phyloP scores from a whole-genome alignment of 768 basidiomycete genomes.

The Leucosporidium scottii region DNA sequence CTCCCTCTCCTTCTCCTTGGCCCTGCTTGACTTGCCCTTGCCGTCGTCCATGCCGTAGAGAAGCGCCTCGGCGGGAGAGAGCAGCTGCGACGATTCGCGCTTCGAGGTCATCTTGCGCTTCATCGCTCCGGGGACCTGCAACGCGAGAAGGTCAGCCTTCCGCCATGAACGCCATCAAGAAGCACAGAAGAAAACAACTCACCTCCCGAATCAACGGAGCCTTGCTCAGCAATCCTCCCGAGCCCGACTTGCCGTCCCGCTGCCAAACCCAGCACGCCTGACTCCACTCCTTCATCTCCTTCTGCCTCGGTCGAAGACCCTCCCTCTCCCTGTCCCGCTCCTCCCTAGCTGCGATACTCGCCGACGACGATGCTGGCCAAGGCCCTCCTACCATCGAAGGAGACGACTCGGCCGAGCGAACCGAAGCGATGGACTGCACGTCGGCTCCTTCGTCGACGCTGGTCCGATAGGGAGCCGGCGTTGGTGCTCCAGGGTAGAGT shows the following conservation, averaged over 20 bases:
- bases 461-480: neutral
- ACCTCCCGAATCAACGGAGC: conserved; percentile 23
- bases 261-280: conserved; percentile 31
- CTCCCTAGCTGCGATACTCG: neutral
- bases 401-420: neutral
- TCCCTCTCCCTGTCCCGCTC: neutral
- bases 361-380: neutral
- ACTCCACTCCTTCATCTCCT: conserved; percentile 30
- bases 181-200: neutral
- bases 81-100: conserved; percentile 28
- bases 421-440: neutral
- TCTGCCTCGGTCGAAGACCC: conserved; percentile 7
- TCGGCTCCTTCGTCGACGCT: neutral
- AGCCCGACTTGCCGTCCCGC: neutral
- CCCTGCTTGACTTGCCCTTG: conserved; percentile 6
- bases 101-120: conserved; percentile 28
- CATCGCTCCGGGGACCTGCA: conserved; percentile 26
- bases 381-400: neutral
- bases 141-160: too few relatives aligned
- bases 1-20: conserved; percentile 17
- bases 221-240: conserved; percentile 22
- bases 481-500: neutral
- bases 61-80: conserved; percentile 25
- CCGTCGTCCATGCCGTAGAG: conserved; percentile 21
- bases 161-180: neutral